These are phyloP conservation scores for Paralagenidium karlingii DNA, from an alignment of 352 stramenopile species.

Conservation along the genomic window DNA sequence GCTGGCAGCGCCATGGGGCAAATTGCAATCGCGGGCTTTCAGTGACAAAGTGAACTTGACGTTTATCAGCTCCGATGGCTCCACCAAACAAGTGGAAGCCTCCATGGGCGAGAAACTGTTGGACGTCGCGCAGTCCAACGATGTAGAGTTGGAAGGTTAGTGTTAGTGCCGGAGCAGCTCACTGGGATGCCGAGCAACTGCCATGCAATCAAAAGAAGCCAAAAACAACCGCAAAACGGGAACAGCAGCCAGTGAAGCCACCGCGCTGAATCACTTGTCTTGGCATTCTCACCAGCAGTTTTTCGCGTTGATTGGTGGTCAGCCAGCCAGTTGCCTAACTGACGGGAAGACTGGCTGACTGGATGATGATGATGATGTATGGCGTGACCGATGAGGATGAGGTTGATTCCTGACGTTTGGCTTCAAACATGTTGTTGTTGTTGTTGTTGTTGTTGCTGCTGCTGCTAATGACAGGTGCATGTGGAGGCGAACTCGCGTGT, in stretches of 20 bases:
- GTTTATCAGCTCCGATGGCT: constrained; percentile 75
- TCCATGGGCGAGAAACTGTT: constrained; percentile 67
- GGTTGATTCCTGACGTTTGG: not conserved
- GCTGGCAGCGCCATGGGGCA: too few relatives aligned
- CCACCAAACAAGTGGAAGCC: constrained; percentile 52
- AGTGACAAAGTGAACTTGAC: constrained; percentile 48
- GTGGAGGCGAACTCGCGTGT: constrained; percentile 87
- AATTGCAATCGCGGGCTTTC: too few relatives aligned
- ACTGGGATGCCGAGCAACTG: not conserved
- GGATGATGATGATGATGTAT: too few relatives aligned
- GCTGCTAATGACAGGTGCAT: constrained; percentile 53
- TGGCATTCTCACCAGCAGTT: not conserved
- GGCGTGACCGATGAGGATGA: too few relatives aligned
- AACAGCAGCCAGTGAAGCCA: too few relatives aligned
- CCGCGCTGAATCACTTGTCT: too few relatives aligned
- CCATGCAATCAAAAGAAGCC: too few relatives aligned
- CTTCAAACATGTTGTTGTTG: not conserved
- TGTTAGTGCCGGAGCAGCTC: not conserved
- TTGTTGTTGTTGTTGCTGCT: too few relatives aligned
- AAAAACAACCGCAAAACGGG: too few relatives aligned
- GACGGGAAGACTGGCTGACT: too few relatives aligned
- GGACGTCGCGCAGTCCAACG: constrained; percentile 87
- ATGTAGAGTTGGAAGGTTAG: constrained; percentile 85
- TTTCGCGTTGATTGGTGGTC: not conserved
- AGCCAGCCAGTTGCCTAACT: too few relatives aligned